Base-by-base conservation (phyloP, 1,139 yeast species). In the Diutina scorzettiae region DNA sequence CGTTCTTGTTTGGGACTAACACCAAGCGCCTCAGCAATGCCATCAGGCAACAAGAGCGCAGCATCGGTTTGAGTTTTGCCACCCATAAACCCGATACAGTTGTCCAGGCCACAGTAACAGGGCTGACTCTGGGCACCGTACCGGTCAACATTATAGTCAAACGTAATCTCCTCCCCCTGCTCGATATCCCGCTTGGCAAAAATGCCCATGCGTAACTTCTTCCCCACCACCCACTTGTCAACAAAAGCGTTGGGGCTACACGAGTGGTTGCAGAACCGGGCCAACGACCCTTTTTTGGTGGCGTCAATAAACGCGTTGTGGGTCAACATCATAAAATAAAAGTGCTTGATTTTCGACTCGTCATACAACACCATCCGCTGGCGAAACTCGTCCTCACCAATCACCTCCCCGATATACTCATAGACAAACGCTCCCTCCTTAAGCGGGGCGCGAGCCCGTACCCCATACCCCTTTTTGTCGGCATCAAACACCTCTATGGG, bases 41-140 rank as follows among this genome's bases (percentile, higher is more conserved):
- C 75, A 50, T 85, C 93, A 1, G 97, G 96, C 43, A 91, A 67
- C 48, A 85, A 65, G 39, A 84, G 71, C 2, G 91, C 89, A 23
- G 91, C 85, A 52, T 85, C 94, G 1, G 97, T 87, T 63, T 91
- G 97, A 2, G 95, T 87, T 59, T 87, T 89, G 39, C 98, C 97
- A 49, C 98, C 98, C 68, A 91, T 76, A 48, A 83, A 79, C 27
- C 96, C 95, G 40, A 86, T 71, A 70, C 98, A 91, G 60, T 85
- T 89, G 21, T 82, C 71, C 49, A 89, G 95, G 2, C 95, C 96
- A 64, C 98, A 91, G 60, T 83, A 84, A 60, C 98, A 91, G 20
- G 86, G 84, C 61, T 91, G 97, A 6, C 94, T 87, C 48, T 79
- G 81, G 1, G 96, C 94, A 23, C 98, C 98, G 58, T 87, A 91